A percentile compares a stretch with the other conserved stretches of the same genome.
Evolutionary conservation across 805 yeast genomes (phyloP).

Genomic region (Metschnikowia arizonensis): DNA sequence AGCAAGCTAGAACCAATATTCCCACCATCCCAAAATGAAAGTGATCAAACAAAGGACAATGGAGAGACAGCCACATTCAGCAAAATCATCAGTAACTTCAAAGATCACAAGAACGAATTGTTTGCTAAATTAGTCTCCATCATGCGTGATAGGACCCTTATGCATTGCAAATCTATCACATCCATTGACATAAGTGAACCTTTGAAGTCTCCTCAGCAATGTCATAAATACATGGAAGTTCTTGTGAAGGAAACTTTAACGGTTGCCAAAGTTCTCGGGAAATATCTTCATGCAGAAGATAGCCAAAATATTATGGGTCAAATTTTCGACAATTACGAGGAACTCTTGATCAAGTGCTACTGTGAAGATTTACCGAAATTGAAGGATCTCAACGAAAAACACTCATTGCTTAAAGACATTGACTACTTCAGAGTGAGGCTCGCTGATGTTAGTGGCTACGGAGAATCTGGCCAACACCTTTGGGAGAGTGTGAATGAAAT

Average conservation of each 20-base stretch:
- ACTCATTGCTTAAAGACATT: conserved; percentile 53
- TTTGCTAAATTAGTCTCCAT: conserved; percentile 61
- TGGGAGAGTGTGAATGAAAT: conserved; percentile 57
- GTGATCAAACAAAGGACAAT: conserved; percentile 5
- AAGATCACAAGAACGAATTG: conserved; percentile 61
- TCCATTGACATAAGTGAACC: conserved; percentile 50
- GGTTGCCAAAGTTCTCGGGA: conserved; percentile 54
- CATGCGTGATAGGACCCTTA: conserved; percentile 60
- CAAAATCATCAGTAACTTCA: conserved; percentile 37
- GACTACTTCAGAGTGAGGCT: conserved; percentile 62
- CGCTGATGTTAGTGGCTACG: conserved; percentile 55
- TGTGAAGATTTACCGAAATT: conserved; percentile 46
- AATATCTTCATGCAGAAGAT: conserved; percentile 51
- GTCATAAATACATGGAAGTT: conserved; percentile 61
- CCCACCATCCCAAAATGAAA: not conserved
- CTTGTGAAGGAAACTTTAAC: conserved; percentile 65
- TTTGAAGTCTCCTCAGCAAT: conserved; percentile 40
- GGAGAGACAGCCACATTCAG: conserved; percentile 28
- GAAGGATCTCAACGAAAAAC: conserved; percentile 50
- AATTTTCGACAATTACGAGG: conserved; percentile 57
- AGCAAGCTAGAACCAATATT: conserved; percentile 24
- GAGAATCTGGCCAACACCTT: conserved; percentile 56
- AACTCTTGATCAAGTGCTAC: conserved; percentile 46
- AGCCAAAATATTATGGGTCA: conserved; percentile 43
- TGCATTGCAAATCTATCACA: conserved; percentile 47